Conservation (phyloP, 441 rosid genomes). For the Pelargonium australe region DNA sequence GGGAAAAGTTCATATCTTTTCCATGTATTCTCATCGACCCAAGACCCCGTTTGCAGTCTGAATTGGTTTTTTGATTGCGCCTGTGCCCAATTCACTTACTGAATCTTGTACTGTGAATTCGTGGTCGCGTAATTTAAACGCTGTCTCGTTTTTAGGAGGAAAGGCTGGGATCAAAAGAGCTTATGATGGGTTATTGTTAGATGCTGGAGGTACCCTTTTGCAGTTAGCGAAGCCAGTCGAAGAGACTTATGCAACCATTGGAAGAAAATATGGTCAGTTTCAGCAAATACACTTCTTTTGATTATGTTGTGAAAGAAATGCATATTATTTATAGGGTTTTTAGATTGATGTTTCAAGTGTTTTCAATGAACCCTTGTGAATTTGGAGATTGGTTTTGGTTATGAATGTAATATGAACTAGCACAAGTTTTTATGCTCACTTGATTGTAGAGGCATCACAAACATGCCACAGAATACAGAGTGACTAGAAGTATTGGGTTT, state of each 20-base stretch:
- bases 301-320: neutral
- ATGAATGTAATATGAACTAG: neutral
- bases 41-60: neutral
- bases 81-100: neutral
- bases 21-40: neutral
- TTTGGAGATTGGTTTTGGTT: neutral
- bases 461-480: too few species aligned
- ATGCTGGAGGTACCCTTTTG: slow-evolving; percentile 87
- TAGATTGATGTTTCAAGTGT: neutral
- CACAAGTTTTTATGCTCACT: too few species aligned
- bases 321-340: neutral
- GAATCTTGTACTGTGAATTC: neutral
- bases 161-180: slow-evolving; percentile 36
- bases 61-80: neutral
- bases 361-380: neutral
- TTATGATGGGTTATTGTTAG: slow-evolving; percentile 70
- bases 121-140: slow-evolving; percentile 11
- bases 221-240: slow-evolving; percentile 67
- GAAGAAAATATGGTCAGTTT: slow-evolving; percentile 61
- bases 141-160: slow-evolving; percentile 14
- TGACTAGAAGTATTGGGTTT: too few species aligned
- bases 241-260: slow-evolving; percentile 69
- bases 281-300: neutral
- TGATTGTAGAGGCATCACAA: too few species aligned
- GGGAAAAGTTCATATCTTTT: neutral